phyloP scores from a whole-genome alignment of 176 grass and related monocot genomes.

The Aegilops bicornis region DNA sequence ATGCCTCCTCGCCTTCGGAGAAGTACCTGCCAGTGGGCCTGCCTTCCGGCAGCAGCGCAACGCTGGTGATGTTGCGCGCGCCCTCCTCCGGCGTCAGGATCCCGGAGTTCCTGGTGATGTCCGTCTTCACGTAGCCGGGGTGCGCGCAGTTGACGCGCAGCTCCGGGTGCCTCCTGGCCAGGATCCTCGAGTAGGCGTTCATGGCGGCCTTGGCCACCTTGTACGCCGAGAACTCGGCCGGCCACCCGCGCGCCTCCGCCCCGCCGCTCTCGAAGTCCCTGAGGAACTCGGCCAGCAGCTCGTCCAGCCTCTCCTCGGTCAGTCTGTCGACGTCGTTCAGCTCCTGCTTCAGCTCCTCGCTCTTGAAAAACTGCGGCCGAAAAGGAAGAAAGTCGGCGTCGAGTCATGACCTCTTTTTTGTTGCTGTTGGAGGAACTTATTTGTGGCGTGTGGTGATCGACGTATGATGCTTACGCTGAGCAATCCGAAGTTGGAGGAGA shows the following conservation, averaged over 20 bases:
- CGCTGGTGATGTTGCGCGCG: conserved; percentile 20
- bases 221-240: conserved; percentile 39
- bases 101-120: conserved; percentile 43
- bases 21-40: conserved; percentile 48
- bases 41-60: conserved; percentile 43
- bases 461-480: conserved; percentile 24
- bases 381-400: background rate
- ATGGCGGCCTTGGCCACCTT: conserved; percentile 46
- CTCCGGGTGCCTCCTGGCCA: conserved; percentile 40
- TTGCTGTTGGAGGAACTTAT: background rate
- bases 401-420: background rate
- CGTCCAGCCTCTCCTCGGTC: conserved; percentile 43
- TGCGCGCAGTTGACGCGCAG: conserved; percentile 47
- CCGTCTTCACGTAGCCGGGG: conserved; percentile 65
- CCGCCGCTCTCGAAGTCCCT: conserved; percentile 42
- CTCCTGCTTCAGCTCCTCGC: conserved; percentile 47
- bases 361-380: conserved; percentile 14
- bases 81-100: conserved; percentile 43
- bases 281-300: conserved; percentile 44
- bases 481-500: conserved; percentile 45
- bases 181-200: conserved; percentile 57
- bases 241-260: conserved; percentile 32
- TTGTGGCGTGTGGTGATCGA: background rate
- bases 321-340: conserved; percentile 33
- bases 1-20: conserved; percentile 18